phyloP scores from a whole-genome alignment of 192 early-diverging fungal genomes.

The Gonapodya sp. region DNA sequence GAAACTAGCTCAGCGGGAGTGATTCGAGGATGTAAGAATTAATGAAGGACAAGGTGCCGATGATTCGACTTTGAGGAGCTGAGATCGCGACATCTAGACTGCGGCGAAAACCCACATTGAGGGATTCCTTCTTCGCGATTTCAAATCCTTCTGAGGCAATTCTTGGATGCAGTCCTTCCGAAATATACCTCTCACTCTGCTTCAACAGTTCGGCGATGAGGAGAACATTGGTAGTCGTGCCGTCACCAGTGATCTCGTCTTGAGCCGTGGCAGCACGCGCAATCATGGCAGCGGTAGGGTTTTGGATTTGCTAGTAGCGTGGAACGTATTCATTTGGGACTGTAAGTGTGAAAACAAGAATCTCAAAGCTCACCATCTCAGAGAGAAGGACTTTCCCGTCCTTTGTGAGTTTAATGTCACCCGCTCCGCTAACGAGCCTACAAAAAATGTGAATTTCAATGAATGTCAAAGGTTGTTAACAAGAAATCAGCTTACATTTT shows the following conservation, averaged over 20 bases:
- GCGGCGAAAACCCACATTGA: conserved; percentile 42
- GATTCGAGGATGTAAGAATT: too few relatives aligned
- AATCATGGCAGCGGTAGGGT: conserved; percentile 98
- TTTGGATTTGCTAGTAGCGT: conserved; percentile 87
- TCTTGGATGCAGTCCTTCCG: conserved; percentile 94
- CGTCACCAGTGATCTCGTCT: conserved; percentile 98
- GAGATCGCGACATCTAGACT: conserved; percentile 8
- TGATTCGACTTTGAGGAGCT: too few relatives aligned
- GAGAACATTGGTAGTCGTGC: conserved; percentile 94
- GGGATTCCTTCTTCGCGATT: conserved; percentile 87
- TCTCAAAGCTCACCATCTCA: conserved; percentile 72
- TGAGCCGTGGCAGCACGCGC: conserved; percentile 97
- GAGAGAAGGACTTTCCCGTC: conserved; percentile 97
- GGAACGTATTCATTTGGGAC: not conserved
- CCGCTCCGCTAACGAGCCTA: conserved; percentile 92
- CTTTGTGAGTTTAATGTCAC: conserved; percentile 94
- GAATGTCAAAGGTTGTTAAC: not conserved
- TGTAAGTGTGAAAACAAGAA: not conserved
- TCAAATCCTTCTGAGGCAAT: conserved; percentile 96
- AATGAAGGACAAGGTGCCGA: too few relatives aligned
- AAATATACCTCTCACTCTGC: conserved; percentile 85
- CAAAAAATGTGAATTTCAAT: not conserved
- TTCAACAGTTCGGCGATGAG: conserved; percentile 96
- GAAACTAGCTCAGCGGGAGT: conserved; percentile 58
- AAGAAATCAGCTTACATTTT: conserved; percentile 65